Evolutionary conservation across 1,284 basidiomycete species (phyloP).

Genomic region (Tilletia setariae): DNA sequence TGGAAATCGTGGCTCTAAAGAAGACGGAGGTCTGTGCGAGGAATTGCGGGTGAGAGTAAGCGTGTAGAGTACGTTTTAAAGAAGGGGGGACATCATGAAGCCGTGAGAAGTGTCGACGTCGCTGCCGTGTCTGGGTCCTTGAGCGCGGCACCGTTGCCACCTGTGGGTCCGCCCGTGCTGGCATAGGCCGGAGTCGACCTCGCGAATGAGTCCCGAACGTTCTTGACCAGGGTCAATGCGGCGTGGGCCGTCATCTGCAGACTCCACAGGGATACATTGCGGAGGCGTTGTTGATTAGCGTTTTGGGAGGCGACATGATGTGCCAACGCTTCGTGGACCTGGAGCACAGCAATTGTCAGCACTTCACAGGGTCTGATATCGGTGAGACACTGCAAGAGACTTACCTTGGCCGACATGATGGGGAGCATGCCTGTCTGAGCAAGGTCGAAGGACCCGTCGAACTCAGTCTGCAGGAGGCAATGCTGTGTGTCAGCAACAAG

Average conservation of each 20-base stretch:
- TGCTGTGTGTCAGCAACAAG: slow-evolving; percentile 59
- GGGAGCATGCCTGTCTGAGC: slow-evolving; percentile 51
- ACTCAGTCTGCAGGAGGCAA: slow-evolving; percentile 33
- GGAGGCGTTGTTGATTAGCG: slow-evolving; percentile 40
- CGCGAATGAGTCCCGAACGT: slow-evolving; percentile 17
- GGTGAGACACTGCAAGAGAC: slow-evolving; percentile 7
- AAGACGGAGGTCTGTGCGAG: too few species aligned
- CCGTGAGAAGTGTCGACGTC: too few species aligned
- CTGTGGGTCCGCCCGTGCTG: too few species aligned
- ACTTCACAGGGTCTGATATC: neutral
- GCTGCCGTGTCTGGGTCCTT: too few species aligned
- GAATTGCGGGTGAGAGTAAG: too few species aligned
- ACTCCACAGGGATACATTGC: slow-evolving; percentile 49
- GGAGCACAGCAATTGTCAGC: neutral
- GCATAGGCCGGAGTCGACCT: slow-evolving; percentile 6
- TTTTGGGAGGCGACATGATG: slow-evolving; percentile 49
- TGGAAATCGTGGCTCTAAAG: too few species aligned
- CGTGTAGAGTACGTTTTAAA: too few species aligned
- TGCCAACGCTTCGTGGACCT: slow-evolving; percentile 52
- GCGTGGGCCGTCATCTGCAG: slow-evolving; percentile 37
- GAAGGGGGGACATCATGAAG: too few species aligned
- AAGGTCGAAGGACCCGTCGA: slow-evolving; percentile 52
- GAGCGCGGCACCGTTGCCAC: too few species aligned
- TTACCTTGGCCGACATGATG: slow-evolving; percentile 43
- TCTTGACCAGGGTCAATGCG: slow-evolving; percentile 25